A percentile compares a stretch with the other conserved stretches of the same genome.
Conservation (phyloP, 345 rosid genomes). For the Melastoma malabathricum region DNA sequence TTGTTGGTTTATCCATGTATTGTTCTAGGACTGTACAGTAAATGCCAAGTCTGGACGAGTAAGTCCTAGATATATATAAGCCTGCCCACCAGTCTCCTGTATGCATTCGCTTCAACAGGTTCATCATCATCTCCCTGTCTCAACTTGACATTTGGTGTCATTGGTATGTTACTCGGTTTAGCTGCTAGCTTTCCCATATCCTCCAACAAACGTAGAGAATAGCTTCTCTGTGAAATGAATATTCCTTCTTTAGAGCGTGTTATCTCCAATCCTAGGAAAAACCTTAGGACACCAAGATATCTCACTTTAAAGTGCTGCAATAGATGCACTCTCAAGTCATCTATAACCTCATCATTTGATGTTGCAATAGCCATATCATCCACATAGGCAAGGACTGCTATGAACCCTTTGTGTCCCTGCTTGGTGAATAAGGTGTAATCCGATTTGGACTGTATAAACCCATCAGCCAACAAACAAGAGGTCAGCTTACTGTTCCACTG, state of each 20-base stretch:
- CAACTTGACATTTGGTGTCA: neutral
- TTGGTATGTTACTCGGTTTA: neutral
- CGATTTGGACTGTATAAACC: neutral
- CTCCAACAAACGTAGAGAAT: neutral
- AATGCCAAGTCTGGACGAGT: neutral
- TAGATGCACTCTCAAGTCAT: neutral
- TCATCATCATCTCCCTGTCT: neutral
- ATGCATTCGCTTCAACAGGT: neutral
- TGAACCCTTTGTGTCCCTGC: no score
- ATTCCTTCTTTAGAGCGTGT: neutral
- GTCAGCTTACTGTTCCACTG: neutral
- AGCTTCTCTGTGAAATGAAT: neutral
- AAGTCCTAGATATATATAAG: neutral
- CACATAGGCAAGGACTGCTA: neutral
- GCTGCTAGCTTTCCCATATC: neutral
- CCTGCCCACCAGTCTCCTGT: neutral
- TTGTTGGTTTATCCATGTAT: conserved; percentile 1
- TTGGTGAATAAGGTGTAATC: neutral
- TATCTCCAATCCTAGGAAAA: neutral
- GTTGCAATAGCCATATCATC: neutral
- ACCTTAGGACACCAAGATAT: neutral
- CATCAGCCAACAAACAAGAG: no score
- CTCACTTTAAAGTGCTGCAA: neutral
- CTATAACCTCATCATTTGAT: neutral
- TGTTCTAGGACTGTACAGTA: neutral